Conservation (phyloP, 2,329 filamentous ascomycete genomes). For the Teratosphaeria nubilosa region DNA sequence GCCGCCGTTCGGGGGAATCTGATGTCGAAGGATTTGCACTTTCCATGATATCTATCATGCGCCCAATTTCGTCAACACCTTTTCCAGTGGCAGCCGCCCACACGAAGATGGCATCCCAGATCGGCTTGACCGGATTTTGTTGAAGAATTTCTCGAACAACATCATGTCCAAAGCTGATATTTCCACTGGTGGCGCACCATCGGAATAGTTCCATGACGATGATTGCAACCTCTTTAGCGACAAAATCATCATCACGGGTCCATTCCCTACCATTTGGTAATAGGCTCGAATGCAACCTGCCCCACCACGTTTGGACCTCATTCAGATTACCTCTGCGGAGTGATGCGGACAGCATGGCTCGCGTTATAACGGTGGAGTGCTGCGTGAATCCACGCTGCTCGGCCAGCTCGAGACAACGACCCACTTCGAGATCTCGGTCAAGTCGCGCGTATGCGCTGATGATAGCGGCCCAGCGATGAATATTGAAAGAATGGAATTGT, state of each 20-base stretch:
- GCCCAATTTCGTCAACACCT: constrained; percentile 59
- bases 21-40: constrained; percentile 13
- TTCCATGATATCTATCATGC: constrained; percentile 60
- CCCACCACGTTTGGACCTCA: not conserved
- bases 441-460: not conserved
- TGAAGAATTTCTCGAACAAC: constrained; percentile 40
- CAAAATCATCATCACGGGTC: too few species aligned
- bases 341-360: not conserved
- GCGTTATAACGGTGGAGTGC: not conserved
- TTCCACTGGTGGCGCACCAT: constrained; percentile 32
- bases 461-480: not conserved
- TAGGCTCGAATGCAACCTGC: not conserved
- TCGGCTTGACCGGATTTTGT: constrained; percentile 18
- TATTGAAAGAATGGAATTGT: not conserved
- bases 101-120: constrained; percentile 64
- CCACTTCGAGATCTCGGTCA: not conserved
- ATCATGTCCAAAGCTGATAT: constrained; percentile 52
- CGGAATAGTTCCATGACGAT: not conserved
- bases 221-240: not conserved
- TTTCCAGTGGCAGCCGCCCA: constrained; percentile 66
- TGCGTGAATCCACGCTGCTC: not conserved
- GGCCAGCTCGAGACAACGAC: not conserved
- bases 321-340: not conserved
- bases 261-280: not conserved
- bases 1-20: constrained; percentile 36